phyloP scores from a whole-genome alignment of 2,329 filamentous ascomycete genomes.

The Trichoderma koningii region DNA sequence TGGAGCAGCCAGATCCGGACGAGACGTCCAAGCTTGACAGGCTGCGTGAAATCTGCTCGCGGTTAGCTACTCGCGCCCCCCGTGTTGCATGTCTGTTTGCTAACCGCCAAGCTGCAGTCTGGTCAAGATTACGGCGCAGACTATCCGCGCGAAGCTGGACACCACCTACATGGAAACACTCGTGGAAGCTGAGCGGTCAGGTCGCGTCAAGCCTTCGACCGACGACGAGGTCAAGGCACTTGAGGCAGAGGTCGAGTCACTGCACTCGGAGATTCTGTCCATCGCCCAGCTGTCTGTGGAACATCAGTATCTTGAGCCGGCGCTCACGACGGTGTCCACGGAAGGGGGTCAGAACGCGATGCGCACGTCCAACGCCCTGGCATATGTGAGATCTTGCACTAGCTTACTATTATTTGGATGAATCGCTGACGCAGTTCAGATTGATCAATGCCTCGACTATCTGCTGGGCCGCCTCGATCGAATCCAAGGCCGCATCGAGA shows the following conservation, averaged over 20 bases:
- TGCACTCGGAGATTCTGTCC: slow-evolving; percentile 69
- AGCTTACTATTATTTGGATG: too few relatives aligned
- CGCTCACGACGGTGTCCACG: slow-evolving; percentile 49
- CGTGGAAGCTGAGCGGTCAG: slow-evolving; percentile 34
- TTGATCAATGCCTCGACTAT: slow-evolving; percentile 55
- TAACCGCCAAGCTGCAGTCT: slow-evolving; percentile 42
- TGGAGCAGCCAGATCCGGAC: slow-evolving; percentile 55
- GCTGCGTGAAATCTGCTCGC: slow-evolving; percentile 61
- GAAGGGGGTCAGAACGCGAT: slow-evolving; percentile 48
- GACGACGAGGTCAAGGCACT: slow-evolving; percentile 52
- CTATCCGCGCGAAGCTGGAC: slow-evolving; percentile 56
- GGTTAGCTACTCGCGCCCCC: slow-evolving; percentile 37
- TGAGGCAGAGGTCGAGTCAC: slow-evolving; percentile 66
- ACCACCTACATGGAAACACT: slow-evolving; percentile 56
- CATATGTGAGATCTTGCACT: slow-evolving; percentile 49
- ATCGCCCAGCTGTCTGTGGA: slow-evolving; percentile 72
- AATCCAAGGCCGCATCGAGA: slow-evolving; percentile 47
- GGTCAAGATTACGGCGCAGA: slow-evolving; percentile 60
- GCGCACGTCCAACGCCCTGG: slow-evolving; percentile 50
- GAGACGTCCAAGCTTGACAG: slow-evolving; percentile 56
- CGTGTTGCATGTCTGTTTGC: slow-evolving; percentile 3
- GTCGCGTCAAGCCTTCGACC: slow-evolving; percentile 35
- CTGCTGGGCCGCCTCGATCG: slow-evolving; percentile 51
- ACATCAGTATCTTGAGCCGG: slow-evolving; percentile 65
- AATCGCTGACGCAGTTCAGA: slow-evolving; percentile 38